phyloP scores from a whole-genome alignment of 805 yeast genomes.

The Schizosaccharomyces japonicus region DNA sequence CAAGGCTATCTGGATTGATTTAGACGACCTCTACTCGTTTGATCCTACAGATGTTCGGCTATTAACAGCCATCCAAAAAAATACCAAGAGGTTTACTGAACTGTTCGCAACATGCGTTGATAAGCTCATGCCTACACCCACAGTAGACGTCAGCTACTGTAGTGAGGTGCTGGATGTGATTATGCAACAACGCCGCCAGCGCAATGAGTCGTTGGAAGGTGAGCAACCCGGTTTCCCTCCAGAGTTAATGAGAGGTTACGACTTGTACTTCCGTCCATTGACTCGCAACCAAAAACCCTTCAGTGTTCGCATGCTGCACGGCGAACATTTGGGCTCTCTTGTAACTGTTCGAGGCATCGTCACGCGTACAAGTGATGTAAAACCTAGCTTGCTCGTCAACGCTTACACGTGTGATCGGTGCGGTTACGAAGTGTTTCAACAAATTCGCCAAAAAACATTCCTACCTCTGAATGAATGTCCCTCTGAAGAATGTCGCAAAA shows the following conservation, averaged over 20 bases:
- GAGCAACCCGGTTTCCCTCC: constrained; percentile 53
- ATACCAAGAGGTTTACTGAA: constrained; percentile 60
- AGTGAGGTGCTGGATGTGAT: constrained; percentile 88
- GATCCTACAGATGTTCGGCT: constrained; percentile 26
- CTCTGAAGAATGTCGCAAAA: constrained; percentile 51
- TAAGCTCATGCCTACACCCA: constrained; percentile 66
- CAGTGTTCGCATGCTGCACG: constrained; percentile 77
- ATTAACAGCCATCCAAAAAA: constrained; percentile 37
- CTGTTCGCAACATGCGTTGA: constrained; percentile 55
- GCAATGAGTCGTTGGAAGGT: constrained; percentile 58
- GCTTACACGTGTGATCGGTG: constrained; percentile 96
- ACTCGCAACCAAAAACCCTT: constrained; percentile 30
- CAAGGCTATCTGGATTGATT: constrained; percentile 43
- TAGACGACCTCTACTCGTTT: constrained; percentile 60
- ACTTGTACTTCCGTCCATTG: constrained; percentile 65
- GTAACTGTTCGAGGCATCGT: constrained; percentile 85
- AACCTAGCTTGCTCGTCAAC: constrained; percentile 70
- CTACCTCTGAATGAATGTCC: constrained; percentile 77
- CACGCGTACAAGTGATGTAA: constrained; percentile 87
- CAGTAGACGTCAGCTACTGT: constrained; percentile 48
- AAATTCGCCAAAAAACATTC: constrained; percentile 53
- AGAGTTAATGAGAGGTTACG: constrained; percentile 64
- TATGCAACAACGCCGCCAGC: constrained; percentile 63
- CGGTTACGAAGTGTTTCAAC: constrained; percentile 91
- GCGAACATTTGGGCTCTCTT: constrained; percentile 57